These are phyloP conservation scores for Aureobasidium sp. DNA, from an alignment of 2,329 filamentous ascomycete genomes.

Conservation along the genomic window DNA sequence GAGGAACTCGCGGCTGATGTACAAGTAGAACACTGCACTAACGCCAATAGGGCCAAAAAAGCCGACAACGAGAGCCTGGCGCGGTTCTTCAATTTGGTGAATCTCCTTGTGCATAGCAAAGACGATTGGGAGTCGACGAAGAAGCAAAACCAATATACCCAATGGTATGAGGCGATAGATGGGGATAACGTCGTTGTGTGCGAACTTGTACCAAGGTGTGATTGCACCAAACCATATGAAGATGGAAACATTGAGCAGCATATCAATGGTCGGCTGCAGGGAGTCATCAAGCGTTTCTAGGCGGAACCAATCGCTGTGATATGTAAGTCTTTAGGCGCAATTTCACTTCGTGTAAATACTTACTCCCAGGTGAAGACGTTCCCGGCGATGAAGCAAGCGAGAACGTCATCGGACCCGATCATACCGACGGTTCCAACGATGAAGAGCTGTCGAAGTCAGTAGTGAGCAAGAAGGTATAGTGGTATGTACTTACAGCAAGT, in stretches of 20 bases:
- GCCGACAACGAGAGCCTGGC: constrained; percentile 76
- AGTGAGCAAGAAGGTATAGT: neutral
- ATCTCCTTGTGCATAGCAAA: constrained; percentile 66
- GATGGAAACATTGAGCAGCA: constrained; percentile 80
- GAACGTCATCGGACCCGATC: constrained; percentile 79
- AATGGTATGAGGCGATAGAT: constrained; percentile 64
- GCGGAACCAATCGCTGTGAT: constrained; percentile 72
- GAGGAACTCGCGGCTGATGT: constrained; percentile 70
- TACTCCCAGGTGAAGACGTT: constrained; percentile 84
- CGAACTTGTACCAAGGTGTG: constrained; percentile 69
- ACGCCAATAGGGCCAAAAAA: constrained; percentile 94
- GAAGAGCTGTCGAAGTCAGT: constrained; percentile 48
- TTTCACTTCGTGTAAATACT: constrained; percentile 16
- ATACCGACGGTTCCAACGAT: constrained; percentile 80
- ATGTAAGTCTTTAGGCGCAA: neutral
- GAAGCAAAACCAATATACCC: constrained; percentile 64
- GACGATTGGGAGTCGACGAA: constrained; percentile 71
- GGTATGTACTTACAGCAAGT: constrained; percentile 49
- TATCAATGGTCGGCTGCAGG: constrained; percentile 88
- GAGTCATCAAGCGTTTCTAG: constrained; percentile 82
- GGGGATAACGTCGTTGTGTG: constrained; percentile 58
- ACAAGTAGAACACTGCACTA: constrained; percentile 83
- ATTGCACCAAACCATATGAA: constrained; percentile 90
- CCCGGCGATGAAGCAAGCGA: constrained; percentile 87
- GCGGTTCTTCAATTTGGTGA: constrained; percentile 64